phyloP scores from a whole-genome alignment of 805 yeast genomes.

The Yarrowia sp. region DNA sequence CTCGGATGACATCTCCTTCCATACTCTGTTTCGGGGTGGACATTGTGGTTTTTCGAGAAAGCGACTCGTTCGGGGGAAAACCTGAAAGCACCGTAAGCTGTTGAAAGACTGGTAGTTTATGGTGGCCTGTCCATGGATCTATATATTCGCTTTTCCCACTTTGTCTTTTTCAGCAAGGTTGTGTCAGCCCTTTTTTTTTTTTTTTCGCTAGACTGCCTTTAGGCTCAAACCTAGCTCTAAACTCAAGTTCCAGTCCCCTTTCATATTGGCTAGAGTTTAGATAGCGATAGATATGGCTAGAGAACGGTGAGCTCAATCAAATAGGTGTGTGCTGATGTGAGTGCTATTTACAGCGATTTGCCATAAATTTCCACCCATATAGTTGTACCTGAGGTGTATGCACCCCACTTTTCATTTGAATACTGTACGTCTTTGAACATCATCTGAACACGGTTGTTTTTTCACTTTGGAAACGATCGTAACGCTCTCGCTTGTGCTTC shows the following conservation, averaged over 20 bases:
- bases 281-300: background rate
- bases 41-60: constrained; percentile 13
- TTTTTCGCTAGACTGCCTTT: background rate
- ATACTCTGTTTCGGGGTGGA: background rate
- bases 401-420: too few relatives aligned
- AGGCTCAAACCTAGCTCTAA: background rate
- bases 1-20: background rate
- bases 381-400: too few relatives aligned
- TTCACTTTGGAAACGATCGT: too few relatives aligned
- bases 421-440: too few relatives aligned
- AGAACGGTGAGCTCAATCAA: background rate
- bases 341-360: too few relatives aligned
- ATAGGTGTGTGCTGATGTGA: too few relatives aligned
- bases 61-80: constrained; percentile 14
- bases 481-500: too few relatives aligned
- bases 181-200: background rate
- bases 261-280: constrained; percentile 12
- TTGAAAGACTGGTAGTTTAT: background rate
- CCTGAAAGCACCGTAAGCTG: background rate
- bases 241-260: background rate
- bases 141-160: constrained; percentile 1
- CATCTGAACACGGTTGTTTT: too few relatives aligned
- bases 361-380: too few relatives aligned
- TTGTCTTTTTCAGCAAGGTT: background rate
- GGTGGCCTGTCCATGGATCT: background rate